Evolutionary conservation across 2,329 filamentous ascomycete species (phyloP).

Genomic region (Scleromitrula shiraiana): DNA sequence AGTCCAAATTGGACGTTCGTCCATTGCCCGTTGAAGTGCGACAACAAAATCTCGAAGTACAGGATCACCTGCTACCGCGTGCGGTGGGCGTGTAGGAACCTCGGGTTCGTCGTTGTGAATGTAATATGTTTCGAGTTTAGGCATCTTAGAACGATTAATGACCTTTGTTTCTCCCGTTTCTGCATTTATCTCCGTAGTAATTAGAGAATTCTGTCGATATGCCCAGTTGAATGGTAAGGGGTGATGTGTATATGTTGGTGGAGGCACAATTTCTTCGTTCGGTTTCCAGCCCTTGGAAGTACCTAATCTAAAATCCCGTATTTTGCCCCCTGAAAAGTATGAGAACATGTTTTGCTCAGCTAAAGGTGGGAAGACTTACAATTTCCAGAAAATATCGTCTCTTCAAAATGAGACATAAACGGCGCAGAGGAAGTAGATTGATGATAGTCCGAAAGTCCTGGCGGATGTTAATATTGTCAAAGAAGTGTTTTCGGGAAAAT

Average conservation of each 20-base stretch:
- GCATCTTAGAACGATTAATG: constrained; percentile 20
- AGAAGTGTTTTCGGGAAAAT: constrained; percentile 5
- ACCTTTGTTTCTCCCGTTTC: constrained; percentile 28
- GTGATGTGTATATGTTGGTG: constrained; percentile 69
- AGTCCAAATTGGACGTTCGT: constrained; percentile 76
- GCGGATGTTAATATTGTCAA: constrained; percentile 1
- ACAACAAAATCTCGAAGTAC: constrained; percentile 57
- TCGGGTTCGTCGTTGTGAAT: constrained; percentile 16
- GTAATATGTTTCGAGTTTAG: constrained; percentile 19
- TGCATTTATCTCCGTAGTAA: constrained; percentile 34
- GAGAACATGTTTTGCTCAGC: constrained; percentile 9
- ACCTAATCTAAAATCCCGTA: constrained; percentile 60
- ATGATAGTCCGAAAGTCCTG: constrained; percentile 76
- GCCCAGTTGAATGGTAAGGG: constrained; percentile 68
- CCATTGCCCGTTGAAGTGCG: constrained; percentile 57
- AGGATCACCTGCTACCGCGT: constrained; percentile 33
- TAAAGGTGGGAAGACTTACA: constrained; percentile 39
- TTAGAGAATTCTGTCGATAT: constrained; percentile 77
- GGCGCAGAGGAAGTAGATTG: constrained; percentile 61
- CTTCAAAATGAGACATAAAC: constrained; percentile 63
- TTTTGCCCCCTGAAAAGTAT: constrained; percentile 39
- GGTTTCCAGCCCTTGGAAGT: constrained; percentile 50
- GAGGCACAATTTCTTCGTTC: constrained; percentile 67
- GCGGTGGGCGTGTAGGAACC: constrained; percentile 15
- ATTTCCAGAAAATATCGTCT: constrained; percentile 63